These are phyloP conservation scores for Tolypocladium sp. DNA, from an alignment of 2,329 filamentous ascomycete genomes.

Conservation along the genomic window DNA sequence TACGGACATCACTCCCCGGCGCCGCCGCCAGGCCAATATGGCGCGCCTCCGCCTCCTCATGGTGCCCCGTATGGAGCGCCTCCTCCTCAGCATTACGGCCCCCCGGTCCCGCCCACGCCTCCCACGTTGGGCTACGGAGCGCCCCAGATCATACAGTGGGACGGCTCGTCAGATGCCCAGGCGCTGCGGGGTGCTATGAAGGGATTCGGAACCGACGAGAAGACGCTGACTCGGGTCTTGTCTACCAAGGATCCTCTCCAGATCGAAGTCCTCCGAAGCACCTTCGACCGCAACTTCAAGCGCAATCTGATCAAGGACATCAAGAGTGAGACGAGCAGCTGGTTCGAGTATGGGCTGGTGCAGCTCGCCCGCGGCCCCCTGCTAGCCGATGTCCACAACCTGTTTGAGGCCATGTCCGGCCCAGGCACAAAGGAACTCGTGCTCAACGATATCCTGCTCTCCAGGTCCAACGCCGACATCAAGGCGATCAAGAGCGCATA, in stretches of 20 bases:
- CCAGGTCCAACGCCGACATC: slow-evolving; percentile 79
- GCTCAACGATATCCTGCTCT: slow-evolving; percentile 78
- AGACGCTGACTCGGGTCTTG: slow-evolving; percentile 60
- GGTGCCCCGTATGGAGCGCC: slow-evolving; percentile 24
- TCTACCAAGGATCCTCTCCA: slow-evolving; percentile 70
- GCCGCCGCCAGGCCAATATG: slow-evolving; percentile 23
- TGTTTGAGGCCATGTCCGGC: slow-evolving; percentile 66
- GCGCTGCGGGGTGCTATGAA: slow-evolving; percentile 79
- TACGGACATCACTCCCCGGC: slow-evolving; percentile 9
- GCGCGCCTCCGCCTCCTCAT: slow-evolving; percentile 27
- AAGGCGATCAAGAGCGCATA: slow-evolving; percentile 78
- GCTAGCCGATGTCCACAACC: slow-evolving; percentile 60
- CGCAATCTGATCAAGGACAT: slow-evolving; percentile 69
- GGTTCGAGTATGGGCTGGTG: slow-evolving; percentile 66
- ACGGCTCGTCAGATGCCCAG: slow-evolving; percentile 61
- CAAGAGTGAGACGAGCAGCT: slow-evolving; percentile 65
- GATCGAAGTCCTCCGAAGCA: slow-evolving; percentile 55
- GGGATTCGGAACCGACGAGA: slow-evolving; percentile 85
- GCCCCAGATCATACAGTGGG: slow-evolving; percentile 58
- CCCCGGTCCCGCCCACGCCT: slow-evolving; percentile 42
- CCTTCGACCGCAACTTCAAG: slow-evolving; percentile 55
- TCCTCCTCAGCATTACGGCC: slow-evolving; percentile 26
- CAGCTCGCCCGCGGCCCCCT: slow-evolving; percentile 73
- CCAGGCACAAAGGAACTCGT: slow-evolving; percentile 78
- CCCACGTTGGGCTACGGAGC: slow-evolving; percentile 69